Percentiles rank a stretch among this genome's conserved stretches.
These are phyloP conservation scores for Lagenaria siceraria DNA, from an alignment of 306 rosid genomes.

Conservation along the genomic window DNA sequence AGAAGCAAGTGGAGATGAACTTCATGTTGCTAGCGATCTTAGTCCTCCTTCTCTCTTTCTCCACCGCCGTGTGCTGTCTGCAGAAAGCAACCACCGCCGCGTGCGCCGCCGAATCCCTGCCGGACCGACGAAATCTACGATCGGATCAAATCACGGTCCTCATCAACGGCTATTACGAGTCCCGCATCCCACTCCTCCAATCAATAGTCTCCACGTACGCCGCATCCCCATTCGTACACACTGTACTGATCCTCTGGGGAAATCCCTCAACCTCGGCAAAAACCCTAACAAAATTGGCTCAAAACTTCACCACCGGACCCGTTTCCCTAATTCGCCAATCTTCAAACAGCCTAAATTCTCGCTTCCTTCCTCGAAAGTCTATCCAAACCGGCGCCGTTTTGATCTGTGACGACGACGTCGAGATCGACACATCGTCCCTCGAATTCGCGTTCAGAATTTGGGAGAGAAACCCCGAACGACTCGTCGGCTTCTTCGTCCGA, in stretches of 20 bases:
- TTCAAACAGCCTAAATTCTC: slow-evolving; percentile 50
- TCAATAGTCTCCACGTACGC: slow-evolving; percentile 53
- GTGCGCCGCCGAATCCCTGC: slow-evolving; percentile 19
- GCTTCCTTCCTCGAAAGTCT: slow-evolving; percentile 54
- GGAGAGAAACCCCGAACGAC: slow-evolving; percentile 30
- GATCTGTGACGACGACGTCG: slow-evolving; percentile 81
- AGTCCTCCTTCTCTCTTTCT: neutral
- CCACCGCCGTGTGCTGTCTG: slow-evolving; percentile 6
- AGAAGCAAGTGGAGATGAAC: neutral
- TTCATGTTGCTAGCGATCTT: neutral
- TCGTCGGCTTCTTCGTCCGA: slow-evolving; percentile 64
- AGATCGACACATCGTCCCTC: slow-evolving; percentile 39
- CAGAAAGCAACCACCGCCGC: slow-evolving; percentile 12
- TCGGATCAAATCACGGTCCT: slow-evolving; percentile 56
- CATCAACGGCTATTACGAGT: slow-evolving; percentile 68
- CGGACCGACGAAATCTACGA: slow-evolving; percentile 24
- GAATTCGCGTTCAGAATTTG: slow-evolving; percentile 57
- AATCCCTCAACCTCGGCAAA: slow-evolving; percentile 51
- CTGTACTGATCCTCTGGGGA: slow-evolving; percentile 80
- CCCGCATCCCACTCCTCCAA: slow-evolving; percentile 70
- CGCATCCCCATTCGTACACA: slow-evolving; percentile 44
- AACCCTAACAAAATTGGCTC: slow-evolving; percentile 25
- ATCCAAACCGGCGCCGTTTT: slow-evolving; percentile 51
- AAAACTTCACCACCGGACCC: slow-evolving; percentile 30
- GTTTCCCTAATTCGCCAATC: slow-evolving; percentile 37